These are phyloP conservation scores for Buxus sempervirens DNA, from an alignment of 164 flowering plant species.

Conservation along the genomic window DNA sequence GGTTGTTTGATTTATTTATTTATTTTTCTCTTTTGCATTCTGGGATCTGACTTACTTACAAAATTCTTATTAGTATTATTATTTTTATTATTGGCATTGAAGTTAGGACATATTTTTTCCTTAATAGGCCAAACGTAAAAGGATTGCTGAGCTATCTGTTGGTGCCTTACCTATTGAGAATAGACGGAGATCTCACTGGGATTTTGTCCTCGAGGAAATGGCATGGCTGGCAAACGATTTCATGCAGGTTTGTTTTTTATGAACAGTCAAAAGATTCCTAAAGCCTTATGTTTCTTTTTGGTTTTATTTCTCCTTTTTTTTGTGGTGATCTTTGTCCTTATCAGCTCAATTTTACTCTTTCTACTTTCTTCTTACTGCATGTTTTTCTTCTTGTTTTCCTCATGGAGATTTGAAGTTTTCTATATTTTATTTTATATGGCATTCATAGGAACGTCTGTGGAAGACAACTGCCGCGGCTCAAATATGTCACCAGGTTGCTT, in stretches of 20 bases:
- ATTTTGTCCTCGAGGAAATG: slow-evolving; percentile 96
- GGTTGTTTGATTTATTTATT: slow-evolving; percentile 58
- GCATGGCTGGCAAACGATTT: slow-evolving; percentile 99
- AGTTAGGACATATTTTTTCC: slow-evolving; percentile 16
- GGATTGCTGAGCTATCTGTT: slow-evolving; percentile 68
- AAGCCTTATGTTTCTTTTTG: background rate
- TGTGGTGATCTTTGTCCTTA: background rate
- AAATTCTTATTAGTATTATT: background rate
- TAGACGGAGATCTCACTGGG: slow-evolving; percentile 84
- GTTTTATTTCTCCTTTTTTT: background rate
- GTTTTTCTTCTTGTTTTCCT: background rate
- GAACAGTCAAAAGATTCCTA: background rate
- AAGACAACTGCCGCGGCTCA: slow-evolving; percentile 81
- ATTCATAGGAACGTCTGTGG: slow-evolving; percentile 86
- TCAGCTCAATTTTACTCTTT: background rate
- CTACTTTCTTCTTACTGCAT: background rate
- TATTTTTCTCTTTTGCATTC: background rate
- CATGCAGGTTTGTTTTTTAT: slow-evolving; percentile 61
- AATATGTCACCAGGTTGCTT: slow-evolving; percentile 53
- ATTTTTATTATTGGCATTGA: background rate
- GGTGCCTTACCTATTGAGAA: slow-evolving; percentile 33
- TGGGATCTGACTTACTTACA: slow-evolving; percentile 7
- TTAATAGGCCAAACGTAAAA: slow-evolving; percentile 75
- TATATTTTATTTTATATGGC: background rate
- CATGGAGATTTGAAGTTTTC: background rate